These are phyloP conservation scores for Phascolomyces articulosus DNA, from an alignment of 371 early-diverging fungal genomes.

Conservation along the genomic window DNA sequence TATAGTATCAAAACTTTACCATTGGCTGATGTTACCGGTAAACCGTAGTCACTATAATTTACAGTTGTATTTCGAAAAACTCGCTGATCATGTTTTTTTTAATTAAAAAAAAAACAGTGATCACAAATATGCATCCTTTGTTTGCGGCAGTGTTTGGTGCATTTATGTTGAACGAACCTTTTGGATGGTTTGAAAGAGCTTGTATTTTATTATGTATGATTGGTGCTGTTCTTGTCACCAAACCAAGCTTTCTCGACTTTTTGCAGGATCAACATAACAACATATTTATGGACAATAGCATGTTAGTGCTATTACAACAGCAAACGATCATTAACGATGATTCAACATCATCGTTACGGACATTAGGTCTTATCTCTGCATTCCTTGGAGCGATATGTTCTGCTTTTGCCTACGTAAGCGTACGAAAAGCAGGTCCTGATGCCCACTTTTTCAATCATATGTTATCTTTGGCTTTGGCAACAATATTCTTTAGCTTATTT, in stretches of 20 bases:
- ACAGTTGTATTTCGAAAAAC: no score
- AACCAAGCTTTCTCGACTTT: slow-evolving; percentile 55
- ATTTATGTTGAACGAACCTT: slow-evolving; percentile 61
- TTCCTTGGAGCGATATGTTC: slow-evolving; percentile 62
- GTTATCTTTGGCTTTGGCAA: slow-evolving; percentile 70
- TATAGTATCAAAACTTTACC: slow-evolving; percentile 69
- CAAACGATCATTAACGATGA: no score
- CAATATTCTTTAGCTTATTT: slow-evolving; percentile 39
- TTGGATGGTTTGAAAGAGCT: slow-evolving; percentile 54
- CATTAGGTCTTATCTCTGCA: slow-evolving; percentile 43
- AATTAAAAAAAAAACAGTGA: no score
- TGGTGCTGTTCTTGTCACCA: slow-evolving; percentile 66
- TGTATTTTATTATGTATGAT: slow-evolving; percentile 58
- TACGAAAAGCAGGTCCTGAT: slow-evolving; percentile 66
- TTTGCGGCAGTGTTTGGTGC: slow-evolving; percentile 73
- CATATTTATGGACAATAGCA: no score
- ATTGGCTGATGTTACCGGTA: slow-evolving; percentile 77
- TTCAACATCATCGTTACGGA: no score
- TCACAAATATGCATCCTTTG: slow-evolving; percentile 77
- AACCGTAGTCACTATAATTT: no score
- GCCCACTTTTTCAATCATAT: slow-evolving; percentile 74
- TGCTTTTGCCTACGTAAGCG: slow-evolving; percentile 69
- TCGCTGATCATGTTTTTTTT: no score
- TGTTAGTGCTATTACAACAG: no score
- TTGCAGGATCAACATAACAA: no score